Base-by-base conservation (phyloP, 345 rosid species). In the Schrenkiella parvula region DNA sequence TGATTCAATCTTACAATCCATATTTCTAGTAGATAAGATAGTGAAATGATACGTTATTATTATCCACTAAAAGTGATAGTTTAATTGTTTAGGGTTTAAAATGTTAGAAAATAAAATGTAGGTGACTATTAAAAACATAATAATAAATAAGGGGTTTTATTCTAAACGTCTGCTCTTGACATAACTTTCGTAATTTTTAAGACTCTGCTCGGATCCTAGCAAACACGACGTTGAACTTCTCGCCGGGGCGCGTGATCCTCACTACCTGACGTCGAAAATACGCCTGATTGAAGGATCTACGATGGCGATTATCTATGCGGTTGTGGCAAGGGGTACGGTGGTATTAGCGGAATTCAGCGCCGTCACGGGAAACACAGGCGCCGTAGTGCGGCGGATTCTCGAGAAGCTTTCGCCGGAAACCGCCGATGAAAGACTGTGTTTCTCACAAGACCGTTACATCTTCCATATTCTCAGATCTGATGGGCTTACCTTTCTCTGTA, bases 281-380 rank as follows among this genome's bases (percentile, higher is more conserved):
- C 12, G 9, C 11, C 17, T 2, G 9, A 34, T 73, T 14, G 6
- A 75, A 52, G 26, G 3, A 13, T 56, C 53, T 47, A 38, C 71
- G 62, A 95, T 95, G 98, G 98, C 93, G 88, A 92, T 95, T 57
- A 37, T 89, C 1, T 92, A 92, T 72, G 95, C 98, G 42, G 87
- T 88, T 66, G 99, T 95, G 78, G 93, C 99, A 35, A 79, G 97
- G 42, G 97, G 91, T 21, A 92, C 96, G 76, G 97, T 95, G 68
- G 92, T 89, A 19, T 80, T 95, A 55, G 93, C 99, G 22, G 99
- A 95, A 80, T 95, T 95, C 84, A 91, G 93, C 80, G 99, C 95
- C 37, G 98, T 89, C 53, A 85, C 96, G 5, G 99, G 99, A 42
- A 95, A 95, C 80, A 72, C 90, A 1, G 98, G 97, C 65, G 93